Conservation (phyloP, 2,329 filamentous ascomycete species). For the Alternaria incomplexa region DNA sequence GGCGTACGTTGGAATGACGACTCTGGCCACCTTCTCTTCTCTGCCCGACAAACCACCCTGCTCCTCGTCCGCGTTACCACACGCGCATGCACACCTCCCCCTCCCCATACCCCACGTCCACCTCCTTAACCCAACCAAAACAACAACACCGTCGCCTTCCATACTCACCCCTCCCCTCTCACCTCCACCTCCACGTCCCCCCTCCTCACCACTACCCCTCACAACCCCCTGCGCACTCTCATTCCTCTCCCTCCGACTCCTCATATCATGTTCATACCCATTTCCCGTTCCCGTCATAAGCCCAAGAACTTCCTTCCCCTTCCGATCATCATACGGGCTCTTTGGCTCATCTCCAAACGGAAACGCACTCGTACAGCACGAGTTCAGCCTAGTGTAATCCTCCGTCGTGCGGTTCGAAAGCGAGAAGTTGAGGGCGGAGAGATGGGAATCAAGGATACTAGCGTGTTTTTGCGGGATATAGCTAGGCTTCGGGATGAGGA, state of each 20-base stretch:
- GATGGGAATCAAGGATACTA: not conserved
- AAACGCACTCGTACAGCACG: not conserved
- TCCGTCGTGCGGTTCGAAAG: not conserved
- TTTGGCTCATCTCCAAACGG: not conserved
- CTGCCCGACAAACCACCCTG: not conserved
- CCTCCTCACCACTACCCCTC: conserved; percentile 6
- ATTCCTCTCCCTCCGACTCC: conserved; percentile 27
- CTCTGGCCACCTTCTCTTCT: not conserved
- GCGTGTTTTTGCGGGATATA: not conserved
- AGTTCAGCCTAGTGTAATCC: conserved; percentile 11
- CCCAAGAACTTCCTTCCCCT: conserved; percentile 33
- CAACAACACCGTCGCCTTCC: not conserved
- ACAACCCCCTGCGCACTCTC: conserved; percentile 26
- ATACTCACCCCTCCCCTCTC: not conserved
- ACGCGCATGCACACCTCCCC: not conserved
- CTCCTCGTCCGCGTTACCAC: not conserved
- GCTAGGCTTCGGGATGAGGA: not conserved
- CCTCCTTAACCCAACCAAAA: not conserved
- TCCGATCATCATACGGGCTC: conserved; percentile 16
- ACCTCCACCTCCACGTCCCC: not conserved
- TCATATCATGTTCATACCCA: conserved; percentile 17
- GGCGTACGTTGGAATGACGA: not conserved
- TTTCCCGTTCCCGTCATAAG: conserved; percentile 15
- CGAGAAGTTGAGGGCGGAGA: not conserved
- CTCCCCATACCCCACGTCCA: not conserved